Evolutionary conservation across 441 rosid genomes (phyloP), one percentile per base, ranked within the genome.

Genomic region (Geranium incanum): DNA sequence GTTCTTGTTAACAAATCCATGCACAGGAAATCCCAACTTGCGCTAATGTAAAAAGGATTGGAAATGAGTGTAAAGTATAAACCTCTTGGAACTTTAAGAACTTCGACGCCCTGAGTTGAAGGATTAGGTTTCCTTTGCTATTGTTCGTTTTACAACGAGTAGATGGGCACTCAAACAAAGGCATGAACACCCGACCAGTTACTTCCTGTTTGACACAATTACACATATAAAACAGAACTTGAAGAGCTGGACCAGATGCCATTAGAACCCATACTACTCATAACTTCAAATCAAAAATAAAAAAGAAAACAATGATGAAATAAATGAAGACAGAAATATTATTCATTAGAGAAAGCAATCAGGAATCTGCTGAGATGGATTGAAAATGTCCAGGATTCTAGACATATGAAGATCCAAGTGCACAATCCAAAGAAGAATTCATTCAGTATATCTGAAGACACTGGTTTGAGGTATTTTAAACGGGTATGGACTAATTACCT

Each of bases 71-170:
- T 6, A 64, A 74, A 72, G 39, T 15, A 64, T 60, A 75, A 60
- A 76, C 98, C 99, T 95, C 99, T 81, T 95, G 99, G 80, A 95
- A 93, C 87, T 89, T 95, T 13, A 89, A 80, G 83, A 93, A 93
- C 80, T 95, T 95, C 19, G 99, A 95, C 72, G 99, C 99, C 72
- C 99, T 86, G 70, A 93, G 97, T 86, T 93, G 99, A 79, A 93
- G 98, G 72, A 91, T 93, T 60, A 91, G 94, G 81, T 88, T 91
- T 71, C 97, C 97, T 19, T 91, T 82, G 48, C 84, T 77, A 66
- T 70, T 81, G 84, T 95, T 93, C 71, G 81, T 75, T 55, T 76
- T 82, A 71, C 98, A 95, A 52, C 90, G 89, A 68, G 69, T 78
- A 64, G 95, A 80, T 71, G 97, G 97, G 83, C 98, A 95, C 78